phyloP scores from a whole-genome alignment of 805 yeast species.

The Danielia reshetovae region DNA sequence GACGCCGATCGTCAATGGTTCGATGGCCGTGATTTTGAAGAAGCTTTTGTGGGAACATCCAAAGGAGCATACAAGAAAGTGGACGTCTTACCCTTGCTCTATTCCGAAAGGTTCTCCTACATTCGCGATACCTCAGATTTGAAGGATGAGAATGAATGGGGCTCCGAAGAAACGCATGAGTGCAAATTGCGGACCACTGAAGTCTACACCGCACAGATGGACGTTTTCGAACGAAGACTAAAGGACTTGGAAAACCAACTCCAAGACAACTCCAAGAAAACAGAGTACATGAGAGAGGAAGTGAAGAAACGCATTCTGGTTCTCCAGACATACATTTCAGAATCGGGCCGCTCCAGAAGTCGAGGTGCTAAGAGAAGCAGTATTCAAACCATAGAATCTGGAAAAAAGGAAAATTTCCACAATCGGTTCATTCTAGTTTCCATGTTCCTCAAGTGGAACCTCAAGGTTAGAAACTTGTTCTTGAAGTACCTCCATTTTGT shows the following conservation, averaged over 20 bases:
- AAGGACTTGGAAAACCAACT: constrained; percentile 20
- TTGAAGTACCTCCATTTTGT: constrained; percentile 37
- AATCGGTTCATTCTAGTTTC: constrained; percentile 36
- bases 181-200: constrained; percentile 26
- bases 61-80: constrained; percentile 38
- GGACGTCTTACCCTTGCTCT: constrained; percentile 56
- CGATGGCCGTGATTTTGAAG: constrained; percentile 59
- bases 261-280: constrained; percentile 1
- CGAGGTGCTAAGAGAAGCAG: constrained; percentile 3
- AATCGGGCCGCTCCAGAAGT: constrained; percentile 4
- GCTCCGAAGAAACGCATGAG: constrained; percentile 26
- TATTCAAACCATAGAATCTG: constrained; percentile 4
- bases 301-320: constrained; percentile 16
- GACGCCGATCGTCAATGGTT: constrained; percentile 60
- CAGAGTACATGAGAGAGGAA: constrained; percentile 2
- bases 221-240: constrained; percentile 24
- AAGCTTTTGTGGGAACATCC: constrained; percentile 44
- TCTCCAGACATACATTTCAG: constrained; percentile 17
- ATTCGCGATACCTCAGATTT: constrained; percentile 49
- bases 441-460: constrained; percentile 42
- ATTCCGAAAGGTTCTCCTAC: constrained; percentile 67
- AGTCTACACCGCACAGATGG: constrained; percentile 26
- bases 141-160: constrained; percentile 10
- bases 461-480: constrained; percentile 28
- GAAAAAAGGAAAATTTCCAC: constrained; percentile 21